Percentiles rank a stretch among this genome's conserved stretches.
Conservation (phyloP, 2,329 filamentous ascomycete genomes). For the Macrophomina phaseolina region DNA sequence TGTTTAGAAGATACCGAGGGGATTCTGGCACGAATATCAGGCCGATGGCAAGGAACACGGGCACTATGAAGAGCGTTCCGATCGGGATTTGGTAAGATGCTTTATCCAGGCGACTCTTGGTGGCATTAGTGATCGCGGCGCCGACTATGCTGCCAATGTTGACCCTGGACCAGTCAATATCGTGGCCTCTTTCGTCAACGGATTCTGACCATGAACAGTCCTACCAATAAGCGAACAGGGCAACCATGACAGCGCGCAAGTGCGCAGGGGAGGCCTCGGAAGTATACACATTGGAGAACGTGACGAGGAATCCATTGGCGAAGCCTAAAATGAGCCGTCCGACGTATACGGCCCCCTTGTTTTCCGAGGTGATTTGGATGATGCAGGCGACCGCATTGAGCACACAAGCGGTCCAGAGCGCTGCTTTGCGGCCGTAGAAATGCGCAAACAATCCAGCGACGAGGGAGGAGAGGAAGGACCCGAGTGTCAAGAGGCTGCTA, state of each 20-base stretch:
- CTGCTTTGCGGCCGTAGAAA: conserved; percentile 54
- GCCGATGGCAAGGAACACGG: conserved; percentile 51
- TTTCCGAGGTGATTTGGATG: conserved; percentile 34
- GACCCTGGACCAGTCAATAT: conserved; percentile 36
- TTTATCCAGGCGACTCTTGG: conserved; percentile 39
- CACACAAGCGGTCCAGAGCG: conserved; percentile 55
- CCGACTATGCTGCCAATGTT: conserved; percentile 57
- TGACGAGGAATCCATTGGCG: conserved; percentile 56
- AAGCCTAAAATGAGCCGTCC: conserved; percentile 49
- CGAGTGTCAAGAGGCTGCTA: conserved; percentile 58
- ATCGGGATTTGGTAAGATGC: conserved; percentile 53
- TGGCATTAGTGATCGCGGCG: conserved; percentile 49
- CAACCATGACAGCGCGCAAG: conserved; percentile 50
- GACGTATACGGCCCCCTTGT: conserved; percentile 43
- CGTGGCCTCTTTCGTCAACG: no score
- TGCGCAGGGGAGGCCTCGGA: conserved; percentile 48
- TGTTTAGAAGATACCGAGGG: conserved; percentile 58
- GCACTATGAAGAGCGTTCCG: conserved; percentile 59
- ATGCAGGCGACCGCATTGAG: conserved; percentile 50
- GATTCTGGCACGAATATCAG: conserved; percentile 43
- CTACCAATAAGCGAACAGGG: conserved; percentile 54
- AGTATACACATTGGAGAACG: conserved; percentile 58
- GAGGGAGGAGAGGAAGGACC: conserved; percentile 57
- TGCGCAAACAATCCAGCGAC: conserved; percentile 55
- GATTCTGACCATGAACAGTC: conserved; percentile 34